These are phyloP conservation scores for Auriculariales sp. DNA, from an alignment of 768 basidiomycete genomes.

Conservation along the genomic window DNA sequence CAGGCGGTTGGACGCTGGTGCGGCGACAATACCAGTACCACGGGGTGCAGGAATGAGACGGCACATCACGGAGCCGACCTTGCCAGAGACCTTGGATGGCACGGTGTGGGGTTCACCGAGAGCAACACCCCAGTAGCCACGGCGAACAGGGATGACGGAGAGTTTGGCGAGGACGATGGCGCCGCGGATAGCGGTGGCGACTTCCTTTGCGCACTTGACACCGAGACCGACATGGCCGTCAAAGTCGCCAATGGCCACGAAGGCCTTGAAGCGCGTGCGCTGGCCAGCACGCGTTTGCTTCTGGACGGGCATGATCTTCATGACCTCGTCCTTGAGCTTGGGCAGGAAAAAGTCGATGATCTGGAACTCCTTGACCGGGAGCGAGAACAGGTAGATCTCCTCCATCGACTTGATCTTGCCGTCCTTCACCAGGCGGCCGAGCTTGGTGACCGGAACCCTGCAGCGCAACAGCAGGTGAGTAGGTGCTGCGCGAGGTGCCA, in stretches of 20 bases:
- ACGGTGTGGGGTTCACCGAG: slow-evolving; percentile 99
- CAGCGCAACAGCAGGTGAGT: background rate
- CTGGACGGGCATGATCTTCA: slow-evolving; percentile 99
- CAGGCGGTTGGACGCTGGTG: slow-evolving; percentile 91
- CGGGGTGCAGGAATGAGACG: slow-evolving; percentile 96
- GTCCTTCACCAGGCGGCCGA: slow-evolving; percentile 97
- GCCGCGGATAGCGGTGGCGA: slow-evolving; percentile 97
- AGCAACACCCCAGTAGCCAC: slow-evolving; percentile 99
- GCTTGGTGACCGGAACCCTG: slow-evolving; percentile 97
- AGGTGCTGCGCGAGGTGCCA: background rate
- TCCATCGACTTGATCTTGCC: slow-evolving; percentile 99
- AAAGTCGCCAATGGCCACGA: slow-evolving; percentile 97
- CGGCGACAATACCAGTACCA: slow-evolving; percentile 98
- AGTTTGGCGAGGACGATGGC: slow-evolving; percentile 99
- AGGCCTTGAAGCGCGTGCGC: slow-evolving; percentile 99
- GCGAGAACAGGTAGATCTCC: slow-evolving; percentile 99
- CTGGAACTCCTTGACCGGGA: slow-evolving; percentile 98
- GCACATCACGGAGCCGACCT: slow-evolving; percentile 98
- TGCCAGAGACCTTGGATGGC: slow-evolving; percentile 95
- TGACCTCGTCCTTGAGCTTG: slow-evolving; percentile 98
- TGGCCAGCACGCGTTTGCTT: slow-evolving; percentile 99
- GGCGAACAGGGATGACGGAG: slow-evolving; percentile 91
- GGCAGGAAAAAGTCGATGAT: slow-evolving; percentile 99
- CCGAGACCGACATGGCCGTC: slow-evolving; percentile 98
- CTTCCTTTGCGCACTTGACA: slow-evolving; percentile 99